Conservation (phyloP, 495 filamentous ascomycete genomes). For the Aspergillus conjunctus region DNA sequence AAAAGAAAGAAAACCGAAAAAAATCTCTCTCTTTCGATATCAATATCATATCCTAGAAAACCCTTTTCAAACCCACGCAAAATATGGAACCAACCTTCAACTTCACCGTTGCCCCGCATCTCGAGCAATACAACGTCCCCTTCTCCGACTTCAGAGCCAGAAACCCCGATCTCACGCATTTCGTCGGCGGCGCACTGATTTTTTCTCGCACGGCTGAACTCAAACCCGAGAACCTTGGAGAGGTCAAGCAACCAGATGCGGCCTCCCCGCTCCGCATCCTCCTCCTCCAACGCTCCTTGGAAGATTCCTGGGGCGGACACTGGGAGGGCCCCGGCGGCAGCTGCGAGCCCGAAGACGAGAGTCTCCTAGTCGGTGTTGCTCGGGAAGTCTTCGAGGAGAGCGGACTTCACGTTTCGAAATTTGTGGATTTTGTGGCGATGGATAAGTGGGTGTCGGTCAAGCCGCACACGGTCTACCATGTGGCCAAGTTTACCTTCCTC, state of each 20-base stretch:
- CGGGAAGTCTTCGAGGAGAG: conserved; percentile 63
- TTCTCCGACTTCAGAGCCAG: conserved; percentile 34
- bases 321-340: conserved; percentile 65
- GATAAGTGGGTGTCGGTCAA: conserved; percentile 34
- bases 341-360: conserved; percentile 41
- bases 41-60: no score
- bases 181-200: conserved; percentile 46
- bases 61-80: background rate
- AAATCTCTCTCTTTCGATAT: background rate
- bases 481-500: conserved; percentile 42
- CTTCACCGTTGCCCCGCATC: conserved; percentile 42
- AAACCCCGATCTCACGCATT: conserved; percentile 38
- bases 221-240: background rate
- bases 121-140: conserved; percentile 41
- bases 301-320: conserved; percentile 45
- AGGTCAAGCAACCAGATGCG: background rate
- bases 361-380: conserved; percentile 55
- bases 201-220: conserved; percentile 33
- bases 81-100: conserved; percentile 16
- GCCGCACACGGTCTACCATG: conserved; percentile 19
- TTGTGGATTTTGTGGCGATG: conserved; percentile 46
- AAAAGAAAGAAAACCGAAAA: background rate
- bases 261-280: conserved; percentile 37
- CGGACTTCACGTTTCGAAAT: conserved; percentile 49
- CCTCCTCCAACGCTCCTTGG: conserved; percentile 53